Conservation (phyloP, 768 basidiomycete genomes). For the Gelatoporia subvermispora region DNA sequence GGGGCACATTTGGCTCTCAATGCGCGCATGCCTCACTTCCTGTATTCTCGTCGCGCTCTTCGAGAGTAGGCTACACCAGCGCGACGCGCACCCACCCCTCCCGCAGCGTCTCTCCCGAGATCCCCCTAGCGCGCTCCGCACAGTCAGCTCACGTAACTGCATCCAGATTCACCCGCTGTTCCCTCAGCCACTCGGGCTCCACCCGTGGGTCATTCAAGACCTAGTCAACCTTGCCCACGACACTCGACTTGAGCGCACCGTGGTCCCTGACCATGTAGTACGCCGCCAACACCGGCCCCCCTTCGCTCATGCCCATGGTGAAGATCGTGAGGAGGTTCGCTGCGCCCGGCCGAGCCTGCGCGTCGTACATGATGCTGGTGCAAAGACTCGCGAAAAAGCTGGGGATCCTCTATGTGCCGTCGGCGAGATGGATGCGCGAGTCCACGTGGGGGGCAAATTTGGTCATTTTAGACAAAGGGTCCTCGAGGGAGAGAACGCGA, state of each 20-base stretch:
- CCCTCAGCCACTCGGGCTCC: slow-evolving; percentile 61
- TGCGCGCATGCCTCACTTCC: slow-evolving; percentile 43
- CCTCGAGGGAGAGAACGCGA: slow-evolving; percentile 81
- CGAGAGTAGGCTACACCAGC: slow-evolving; percentile 39
- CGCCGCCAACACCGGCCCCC: slow-evolving; percentile 39
- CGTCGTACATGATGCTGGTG: slow-evolving; percentile 74
- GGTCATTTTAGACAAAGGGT: slow-evolving; percentile 90
- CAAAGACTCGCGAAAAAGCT: slow-evolving; percentile 83
- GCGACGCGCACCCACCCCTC: slow-evolving; percentile 71
- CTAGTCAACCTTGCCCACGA: slow-evolving; percentile 68
- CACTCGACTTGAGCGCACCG: slow-evolving; percentile 66
- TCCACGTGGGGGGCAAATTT: slow-evolving; percentile 78
- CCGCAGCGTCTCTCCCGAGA: slow-evolving; percentile 59
- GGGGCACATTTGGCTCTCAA: too few species aligned
- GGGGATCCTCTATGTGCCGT: slow-evolving; percentile 65
- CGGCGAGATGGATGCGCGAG: slow-evolving; percentile 86
- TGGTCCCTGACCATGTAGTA: slow-evolving; percentile 55
- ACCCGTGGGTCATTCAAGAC: slow-evolving; percentile 57
- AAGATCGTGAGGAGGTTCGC: slow-evolving; percentile 80
- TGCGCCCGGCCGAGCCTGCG: slow-evolving; percentile 71
- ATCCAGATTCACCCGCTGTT: slow-evolving; percentile 55
- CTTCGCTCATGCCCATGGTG: slow-evolving; percentile 58
- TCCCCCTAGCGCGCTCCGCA: slow-evolving; percentile 51
- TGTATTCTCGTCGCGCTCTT: slow-evolving; percentile 72
- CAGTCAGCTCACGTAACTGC: slow-evolving; percentile 64